Evolutionary conservation across 2,329 filamentous ascomycete species (phyloP).

Genomic region (Exutisphaerella laricina): DNA sequence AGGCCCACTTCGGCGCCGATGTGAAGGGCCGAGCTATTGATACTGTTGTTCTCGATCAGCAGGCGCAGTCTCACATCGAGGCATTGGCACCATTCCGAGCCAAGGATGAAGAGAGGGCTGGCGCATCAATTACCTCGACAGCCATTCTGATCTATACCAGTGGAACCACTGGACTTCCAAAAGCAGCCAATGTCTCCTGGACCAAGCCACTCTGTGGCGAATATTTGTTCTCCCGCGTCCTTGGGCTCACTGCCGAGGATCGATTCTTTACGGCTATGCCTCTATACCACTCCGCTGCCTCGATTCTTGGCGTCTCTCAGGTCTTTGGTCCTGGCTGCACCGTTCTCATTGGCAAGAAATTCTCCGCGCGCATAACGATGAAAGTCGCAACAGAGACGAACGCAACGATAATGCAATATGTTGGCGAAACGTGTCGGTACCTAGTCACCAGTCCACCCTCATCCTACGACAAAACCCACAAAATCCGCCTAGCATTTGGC

Average conservation of each 20-base stretch:
- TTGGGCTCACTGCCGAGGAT: slow-evolving; percentile 64
- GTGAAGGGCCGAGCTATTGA: slow-evolving; percentile 45
- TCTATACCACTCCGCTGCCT: slow-evolving; percentile 77
- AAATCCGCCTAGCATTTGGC: slow-evolving; percentile 69
- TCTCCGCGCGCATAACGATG: slow-evolving; percentile 74
- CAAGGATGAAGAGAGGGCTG: slow-evolving; percentile 29
- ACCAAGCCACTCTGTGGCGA: slow-evolving; percentile 26
- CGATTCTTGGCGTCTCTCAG: slow-evolving; percentile 61
- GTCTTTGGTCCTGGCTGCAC: slow-evolving; percentile 53
- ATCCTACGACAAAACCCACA: slow-evolving; percentile 66
- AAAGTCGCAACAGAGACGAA: slow-evolving; percentile 63
- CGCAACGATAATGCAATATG: slow-evolving; percentile 77
- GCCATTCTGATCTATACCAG: slow-evolving; percentile 77
- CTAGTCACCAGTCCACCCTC: slow-evolving; percentile 61
- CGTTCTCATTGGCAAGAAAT: slow-evolving; percentile 67
- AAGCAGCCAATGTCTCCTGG: slow-evolving; percentile 43
- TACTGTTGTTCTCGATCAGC: slow-evolving; percentile 61
- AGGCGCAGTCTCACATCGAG: slow-evolving; percentile 45
- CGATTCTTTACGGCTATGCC: slow-evolving; percentile 90
- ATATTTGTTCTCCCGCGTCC: slow-evolving; percentile 23
- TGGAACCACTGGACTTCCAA: slow-evolving; percentile 79
- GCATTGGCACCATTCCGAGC: slow-evolving; percentile 25
- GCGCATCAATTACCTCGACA: slow-evolving; percentile 44
- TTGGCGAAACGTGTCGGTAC: slow-evolving; percentile 82
- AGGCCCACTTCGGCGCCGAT: slow-evolving; percentile 40